Percentiles rank a stretch among this genome's conserved stretches.
Evolutionary conservation across 192 early-diverging fungal species (phyloP).

Genomic region (Geosiphon pyriformis): DNA sequence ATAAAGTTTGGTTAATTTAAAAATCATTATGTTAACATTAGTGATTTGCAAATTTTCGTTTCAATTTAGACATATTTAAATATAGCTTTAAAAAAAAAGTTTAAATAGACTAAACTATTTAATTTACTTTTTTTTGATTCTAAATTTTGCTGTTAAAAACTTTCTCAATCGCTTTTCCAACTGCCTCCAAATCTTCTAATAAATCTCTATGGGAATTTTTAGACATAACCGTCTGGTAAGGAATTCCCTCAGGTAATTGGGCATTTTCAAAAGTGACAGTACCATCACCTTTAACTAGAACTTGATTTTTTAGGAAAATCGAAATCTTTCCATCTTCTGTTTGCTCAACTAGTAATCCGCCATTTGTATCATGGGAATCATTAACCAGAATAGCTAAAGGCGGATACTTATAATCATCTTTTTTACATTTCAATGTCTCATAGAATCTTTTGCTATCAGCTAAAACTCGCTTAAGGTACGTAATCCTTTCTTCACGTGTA

Average conservation of each 20-base stretch:
- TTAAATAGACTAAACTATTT: no score
- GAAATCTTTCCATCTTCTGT: not conserved
- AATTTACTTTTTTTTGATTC: no score
- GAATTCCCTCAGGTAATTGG: constrained; percentile 16
- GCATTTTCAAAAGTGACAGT: constrained; percentile 6
- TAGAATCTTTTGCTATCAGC: constrained; percentile 9
- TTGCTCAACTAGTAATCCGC: not conserved
- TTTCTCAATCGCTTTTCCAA: constrained; percentile 17
- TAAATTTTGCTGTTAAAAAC: not conserved
- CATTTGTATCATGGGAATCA: not conserved
- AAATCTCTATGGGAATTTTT: constrained; percentile 3
- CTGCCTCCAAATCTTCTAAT: constrained; percentile 11
- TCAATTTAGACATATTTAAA: no score
- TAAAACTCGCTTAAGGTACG: constrained; percentile 10
- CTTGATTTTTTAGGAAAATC: not conserved
- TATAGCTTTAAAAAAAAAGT: no score
- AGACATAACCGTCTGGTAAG: not conserved
- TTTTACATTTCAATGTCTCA: not conserved
- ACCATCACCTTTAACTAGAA: not conserved
- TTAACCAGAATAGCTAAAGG: constrained; percentile 1
- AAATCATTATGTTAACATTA: no score
- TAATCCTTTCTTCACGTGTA: constrained; percentile 5
- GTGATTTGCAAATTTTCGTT: no score
- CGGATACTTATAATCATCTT: constrained; percentile 7
- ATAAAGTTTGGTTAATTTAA: no score